Evolutionary conservation across 148 eudicot genomes (phyloP).

Genomic region (Selenicereus undatus): DNA sequence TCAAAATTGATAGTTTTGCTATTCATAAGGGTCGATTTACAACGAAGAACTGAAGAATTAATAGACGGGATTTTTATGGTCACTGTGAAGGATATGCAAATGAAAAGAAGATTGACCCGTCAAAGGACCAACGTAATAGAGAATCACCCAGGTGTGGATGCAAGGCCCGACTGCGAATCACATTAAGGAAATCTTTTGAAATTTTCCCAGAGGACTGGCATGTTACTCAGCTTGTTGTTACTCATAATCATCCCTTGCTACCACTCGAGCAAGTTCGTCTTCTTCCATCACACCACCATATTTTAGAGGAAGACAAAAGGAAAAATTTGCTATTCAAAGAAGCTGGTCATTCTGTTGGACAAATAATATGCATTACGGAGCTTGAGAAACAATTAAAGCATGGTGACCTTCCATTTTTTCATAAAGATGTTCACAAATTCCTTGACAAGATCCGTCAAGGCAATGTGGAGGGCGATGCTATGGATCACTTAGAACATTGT

Average conservation of each 20-base stretch:
- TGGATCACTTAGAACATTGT: not conserved
- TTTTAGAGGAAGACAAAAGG: too few species aligned
- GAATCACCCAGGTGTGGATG: not conserved
- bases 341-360: too few species aligned
- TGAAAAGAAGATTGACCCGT: too few species aligned
- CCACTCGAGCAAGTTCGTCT: too few species aligned
- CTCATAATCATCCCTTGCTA: not conserved
- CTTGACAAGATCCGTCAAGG: not conserved
- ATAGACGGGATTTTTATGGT: not conserved
- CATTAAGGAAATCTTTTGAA: not conserved
- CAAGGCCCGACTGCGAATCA: not conserved
- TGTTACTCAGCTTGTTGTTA: not conserved
- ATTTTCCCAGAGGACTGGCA: not conserved
- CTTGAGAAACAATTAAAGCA: constrained; percentile 4
- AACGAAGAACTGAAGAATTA: too few species aligned
- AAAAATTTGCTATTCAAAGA: too few species aligned
- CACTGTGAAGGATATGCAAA: not conserved
- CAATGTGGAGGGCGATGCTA: not conserved
- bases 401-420: not conserved
- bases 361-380: constrained; percentile 3
- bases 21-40: not conserved
- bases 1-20: not conserved
- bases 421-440: not conserved
- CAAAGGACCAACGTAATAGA: too few species aligned
- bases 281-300: too few species aligned